Evolutionary conservation across 495 filamentous ascomycete genomes (phyloP).

Genomic region (Neurospora sp.): DNA sequence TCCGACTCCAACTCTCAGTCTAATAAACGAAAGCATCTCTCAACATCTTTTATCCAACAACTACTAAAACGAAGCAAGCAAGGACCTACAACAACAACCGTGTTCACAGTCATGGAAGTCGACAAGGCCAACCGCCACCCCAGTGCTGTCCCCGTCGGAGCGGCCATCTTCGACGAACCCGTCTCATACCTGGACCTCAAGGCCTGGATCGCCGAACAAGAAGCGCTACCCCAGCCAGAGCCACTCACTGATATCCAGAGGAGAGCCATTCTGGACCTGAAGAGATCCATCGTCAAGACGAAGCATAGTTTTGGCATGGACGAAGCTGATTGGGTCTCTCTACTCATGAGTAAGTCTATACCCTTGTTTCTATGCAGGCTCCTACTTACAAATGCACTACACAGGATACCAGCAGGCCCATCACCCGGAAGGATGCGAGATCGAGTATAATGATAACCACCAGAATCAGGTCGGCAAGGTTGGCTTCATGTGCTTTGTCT

Average conservation of each 20-base stretch:
- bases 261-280: conserved; percentile 22
- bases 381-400: not conserved
- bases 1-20: not conserved
- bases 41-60: not conserved
- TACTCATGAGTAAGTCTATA: conserved; percentile 21
- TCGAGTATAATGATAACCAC: conserved; percentile 1
- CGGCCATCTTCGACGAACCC: conserved; percentile 3
- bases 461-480: not conserved
- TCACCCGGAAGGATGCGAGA: not conserved
- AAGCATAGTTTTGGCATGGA: conserved; percentile 17
- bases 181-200: conserved; percentile 22
- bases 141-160: not conserved
- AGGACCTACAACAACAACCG: not conserved
- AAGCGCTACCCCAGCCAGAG: conserved; percentile 14
- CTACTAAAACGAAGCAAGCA: not conserved
- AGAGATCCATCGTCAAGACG: conserved; percentile 8
- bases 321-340: conserved; percentile 27
- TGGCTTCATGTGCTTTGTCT: conserved; percentile 9
- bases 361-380: not conserved
- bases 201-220: conserved; percentile 26
- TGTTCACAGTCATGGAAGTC: not conserved
- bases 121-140: not conserved
- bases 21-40: not conserved
- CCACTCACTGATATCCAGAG: conserved; percentile 22
- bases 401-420: conserved; percentile 12